These are phyloP conservation scores for Puccinellia tenuiflora DNA, from an alignment of 176 grass and related monocot species.

Conservation along the genomic window DNA sequence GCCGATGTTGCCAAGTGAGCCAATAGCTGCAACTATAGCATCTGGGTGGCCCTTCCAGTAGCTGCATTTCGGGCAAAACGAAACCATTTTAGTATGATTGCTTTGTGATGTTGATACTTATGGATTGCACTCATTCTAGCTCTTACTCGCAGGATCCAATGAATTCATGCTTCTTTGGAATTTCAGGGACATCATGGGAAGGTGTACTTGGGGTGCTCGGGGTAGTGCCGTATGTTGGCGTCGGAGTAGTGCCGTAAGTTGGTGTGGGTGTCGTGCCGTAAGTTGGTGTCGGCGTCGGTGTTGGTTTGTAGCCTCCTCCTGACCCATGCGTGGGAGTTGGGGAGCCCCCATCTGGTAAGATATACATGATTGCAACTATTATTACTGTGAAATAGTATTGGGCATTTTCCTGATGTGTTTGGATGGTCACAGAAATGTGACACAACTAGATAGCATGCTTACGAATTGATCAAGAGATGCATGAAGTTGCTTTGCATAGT, in stretches of 20 bases:
- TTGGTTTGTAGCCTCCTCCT: conserved; percentile 25
- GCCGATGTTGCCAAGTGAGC: conserved; percentile 50
- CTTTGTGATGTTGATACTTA: conserved; percentile 7
- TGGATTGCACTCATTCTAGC: not conserved
- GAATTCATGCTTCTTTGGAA: conserved; percentile 51
- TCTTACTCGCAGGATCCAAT: conserved; percentile 74
- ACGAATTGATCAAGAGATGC: not conserved
- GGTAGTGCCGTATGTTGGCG: conserved; percentile 30
- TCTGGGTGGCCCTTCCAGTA: conserved; percentile 76
- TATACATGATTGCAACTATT: conserved; percentile 3
- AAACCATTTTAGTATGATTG: not conserved
- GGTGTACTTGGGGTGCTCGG: conserved; percentile 55
- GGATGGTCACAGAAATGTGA: not conserved
- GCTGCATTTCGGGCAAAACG: conserved; percentile 28
- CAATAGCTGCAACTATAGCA: conserved; percentile 38
- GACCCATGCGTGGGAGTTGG: conserved; percentile 30
- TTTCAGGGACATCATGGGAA: conserved; percentile 17
- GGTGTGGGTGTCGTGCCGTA: conserved; percentile 25
- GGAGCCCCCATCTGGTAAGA: conserved; percentile 28
- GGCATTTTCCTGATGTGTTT: too few relatives aligned
- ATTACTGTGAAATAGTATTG: conserved; percentile 3
- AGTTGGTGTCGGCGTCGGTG: conserved; percentile 24
- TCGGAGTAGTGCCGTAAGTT: conserved; percentile 16
- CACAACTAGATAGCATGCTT: not conserved
- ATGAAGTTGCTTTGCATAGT: not conserved